Conservation (phyloP, 2,329 filamentous ascomycete species). For the Paecilomyces niveus region DNA sequence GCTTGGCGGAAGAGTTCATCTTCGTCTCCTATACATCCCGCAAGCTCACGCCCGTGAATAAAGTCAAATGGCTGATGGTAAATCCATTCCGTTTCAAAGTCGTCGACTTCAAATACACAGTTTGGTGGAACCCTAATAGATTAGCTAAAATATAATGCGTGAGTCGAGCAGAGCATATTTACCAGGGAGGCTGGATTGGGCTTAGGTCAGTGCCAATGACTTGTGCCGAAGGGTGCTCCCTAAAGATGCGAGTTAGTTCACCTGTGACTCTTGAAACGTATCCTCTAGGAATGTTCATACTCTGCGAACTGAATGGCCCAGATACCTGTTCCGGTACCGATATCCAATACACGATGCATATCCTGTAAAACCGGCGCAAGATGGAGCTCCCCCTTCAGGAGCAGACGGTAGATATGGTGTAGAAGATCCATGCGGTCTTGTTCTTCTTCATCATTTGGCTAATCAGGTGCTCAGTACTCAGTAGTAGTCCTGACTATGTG, state of each 20-base stretch:
- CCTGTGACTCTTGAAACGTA: neutral
- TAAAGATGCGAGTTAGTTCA: neutral
- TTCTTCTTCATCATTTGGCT: constrained; percentile 1
- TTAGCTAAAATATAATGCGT: neutral
- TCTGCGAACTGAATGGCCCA: constrained; percentile 8
- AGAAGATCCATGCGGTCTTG: constrained; percentile 1
- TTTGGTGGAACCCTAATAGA: constrained; percentile 17
- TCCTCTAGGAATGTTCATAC: constrained; percentile 1
- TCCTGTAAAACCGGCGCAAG: neutral
- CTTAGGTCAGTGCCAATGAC: constrained; percentile 15
- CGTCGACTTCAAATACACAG: constrained; percentile 17
- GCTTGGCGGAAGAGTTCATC: constrained; percentile 9
- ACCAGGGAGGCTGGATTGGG: constrained; percentile 15
- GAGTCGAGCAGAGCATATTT: neutral
- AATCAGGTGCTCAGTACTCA: neutral
- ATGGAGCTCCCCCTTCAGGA: neutral
- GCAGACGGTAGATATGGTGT: neutral
- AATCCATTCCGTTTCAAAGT: constrained; percentile 17
- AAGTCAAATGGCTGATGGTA: constrained; percentile 16
- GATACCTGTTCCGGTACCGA: constrained; percentile 1
- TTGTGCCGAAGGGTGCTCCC: constrained; percentile 15
- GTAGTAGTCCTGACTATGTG: neutral
- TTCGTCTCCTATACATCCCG: constrained; percentile 13
- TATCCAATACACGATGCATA: neutral
- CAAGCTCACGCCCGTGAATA: constrained; percentile 17